Conservation (phyloP, 2,329 filamentous ascomycete species). For the Paraphaeosphaeria sporulosa region DNA sequence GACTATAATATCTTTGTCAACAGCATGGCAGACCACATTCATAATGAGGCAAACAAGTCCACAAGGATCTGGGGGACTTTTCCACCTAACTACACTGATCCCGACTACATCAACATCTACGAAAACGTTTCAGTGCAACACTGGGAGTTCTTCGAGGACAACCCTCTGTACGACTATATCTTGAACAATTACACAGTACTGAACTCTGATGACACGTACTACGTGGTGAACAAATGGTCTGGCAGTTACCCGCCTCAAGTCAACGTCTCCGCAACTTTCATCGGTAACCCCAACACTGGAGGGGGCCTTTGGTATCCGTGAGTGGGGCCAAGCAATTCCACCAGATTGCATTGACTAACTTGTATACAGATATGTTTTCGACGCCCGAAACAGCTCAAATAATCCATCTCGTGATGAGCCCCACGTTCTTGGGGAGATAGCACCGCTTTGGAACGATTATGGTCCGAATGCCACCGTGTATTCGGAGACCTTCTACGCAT, state of each 20-base stretch:
- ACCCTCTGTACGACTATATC: slow-evolving; percentile 49
- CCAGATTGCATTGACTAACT: background rate
- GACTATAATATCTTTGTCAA: slow-evolving; percentile 35
- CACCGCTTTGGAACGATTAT: slow-evolving; percentile 55
- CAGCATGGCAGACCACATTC: slow-evolving; percentile 25
- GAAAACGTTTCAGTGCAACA: slow-evolving; percentile 50
- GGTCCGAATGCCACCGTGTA: slow-evolving; percentile 53
- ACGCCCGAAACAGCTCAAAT: slow-evolving; percentile 44
- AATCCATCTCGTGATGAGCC: slow-evolving; percentile 34
- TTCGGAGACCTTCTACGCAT: slow-evolving; percentile 53
- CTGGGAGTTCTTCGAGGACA: slow-evolving; percentile 54
- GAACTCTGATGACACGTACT: slow-evolving; percentile 57
- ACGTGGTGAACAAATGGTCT: slow-evolving; percentile 57
- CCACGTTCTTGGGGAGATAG: slow-evolving; percentile 40
- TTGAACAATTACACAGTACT: slow-evolving; percentile 45
- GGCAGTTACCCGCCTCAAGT: slow-evolving; percentile 52
- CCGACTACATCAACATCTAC: slow-evolving; percentile 36
- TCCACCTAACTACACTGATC: slow-evolving; percentile 40
- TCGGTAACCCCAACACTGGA: slow-evolving; percentile 50
- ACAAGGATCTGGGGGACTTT: slow-evolving; percentile 44
- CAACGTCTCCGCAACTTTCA: slow-evolving; percentile 48
- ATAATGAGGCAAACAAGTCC: slow-evolving; percentile 17
- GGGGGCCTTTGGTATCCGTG: slow-evolving; percentile 52
- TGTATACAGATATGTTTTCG: slow-evolving; percentile 38
- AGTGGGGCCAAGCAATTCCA: background rate